phyloP scores from a whole-genome alignment of 192 early-diverging fungal genomes.

The Backusella luteola region DNA sequence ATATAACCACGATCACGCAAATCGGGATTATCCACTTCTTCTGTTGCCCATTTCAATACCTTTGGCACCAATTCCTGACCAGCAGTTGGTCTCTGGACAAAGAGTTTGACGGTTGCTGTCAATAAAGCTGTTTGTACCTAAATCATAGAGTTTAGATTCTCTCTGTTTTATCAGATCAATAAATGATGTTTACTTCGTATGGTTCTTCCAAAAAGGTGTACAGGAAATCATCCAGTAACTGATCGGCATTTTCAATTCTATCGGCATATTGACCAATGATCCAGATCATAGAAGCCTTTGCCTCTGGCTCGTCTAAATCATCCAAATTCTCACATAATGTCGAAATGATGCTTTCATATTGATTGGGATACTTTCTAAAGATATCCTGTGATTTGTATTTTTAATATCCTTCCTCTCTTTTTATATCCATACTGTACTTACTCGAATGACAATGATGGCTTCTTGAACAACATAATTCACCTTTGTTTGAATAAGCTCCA shows the following conservation, averaged over 20 bases:
- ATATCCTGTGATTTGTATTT: constrained; percentile 65
- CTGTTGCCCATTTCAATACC: constrained; percentile 92
- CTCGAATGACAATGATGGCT: constrained; percentile 94
- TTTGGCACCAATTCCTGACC: constrained; percentile 93
- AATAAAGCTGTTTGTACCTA: constrained; percentile 88
- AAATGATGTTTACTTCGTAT: constrained; percentile 47
- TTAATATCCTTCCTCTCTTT: neutral
- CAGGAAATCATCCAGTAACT: constrained; percentile 82
- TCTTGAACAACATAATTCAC: constrained; percentile 99
- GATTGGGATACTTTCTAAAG: constrained; percentile 97
- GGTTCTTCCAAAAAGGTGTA: constrained; percentile 91
- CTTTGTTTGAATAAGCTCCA: constrained; percentile 94
- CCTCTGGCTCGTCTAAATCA: constrained; percentile 95
- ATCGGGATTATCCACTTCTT: constrained; percentile 96
- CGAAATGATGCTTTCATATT: constrained; percentile 92
- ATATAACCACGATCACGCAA: constrained; percentile 97
- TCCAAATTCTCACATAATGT: constrained; percentile 95
- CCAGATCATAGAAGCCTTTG: constrained; percentile 99
- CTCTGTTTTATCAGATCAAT: neutral
- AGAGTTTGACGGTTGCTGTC: constrained; percentile 95
- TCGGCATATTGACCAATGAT: constrained; percentile 99
- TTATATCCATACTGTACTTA: constrained; percentile 10
- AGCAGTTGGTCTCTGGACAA: constrained; percentile 87
- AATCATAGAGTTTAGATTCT: neutral
- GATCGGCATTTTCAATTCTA: constrained; percentile 94